These are phyloP conservation scores for Fusarium solani-melongenae DNA, from an alignment of 2,329 filamentous ascomycete species.

Conservation along the genomic window DNA sequence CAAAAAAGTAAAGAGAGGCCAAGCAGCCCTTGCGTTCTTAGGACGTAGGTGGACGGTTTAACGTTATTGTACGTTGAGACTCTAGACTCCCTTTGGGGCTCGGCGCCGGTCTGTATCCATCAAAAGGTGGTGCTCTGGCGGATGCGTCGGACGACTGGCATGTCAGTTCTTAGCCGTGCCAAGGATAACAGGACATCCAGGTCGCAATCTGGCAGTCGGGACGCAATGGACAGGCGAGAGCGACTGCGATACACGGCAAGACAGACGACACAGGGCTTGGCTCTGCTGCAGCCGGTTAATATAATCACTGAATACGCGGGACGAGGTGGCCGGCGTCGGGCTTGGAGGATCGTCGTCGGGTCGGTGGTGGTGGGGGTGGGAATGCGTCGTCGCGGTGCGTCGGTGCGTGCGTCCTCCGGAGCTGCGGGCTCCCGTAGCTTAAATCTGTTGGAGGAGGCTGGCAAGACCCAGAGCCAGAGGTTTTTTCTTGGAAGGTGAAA, in stretches of 20 bases:
- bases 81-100: conserved; percentile 42
- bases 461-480: conserved; percentile 33
- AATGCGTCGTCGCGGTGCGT: conserved; percentile 8
- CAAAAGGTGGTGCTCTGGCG: conserved; percentile 41
- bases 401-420: conserved; percentile 1
- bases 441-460: conserved; percentile 37
- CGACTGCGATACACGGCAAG: neutral
- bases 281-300: conserved; percentile 28
- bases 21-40: conserved; percentile 33
- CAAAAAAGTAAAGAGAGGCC: conserved; percentile 9
- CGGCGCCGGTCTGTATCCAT: conserved; percentile 40
- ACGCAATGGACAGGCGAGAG: conserved; percentile 28
- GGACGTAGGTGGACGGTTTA: conserved; percentile 23
- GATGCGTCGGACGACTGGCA: conserved; percentile 44
- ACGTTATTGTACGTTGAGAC: conserved; percentile 36
- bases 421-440: conserved; percentile 35
- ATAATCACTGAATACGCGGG: conserved; percentile 24
- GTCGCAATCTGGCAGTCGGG: conserved; percentile 18
- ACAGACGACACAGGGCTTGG: conserved; percentile 27
- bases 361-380: conserved; percentile 19
- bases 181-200: conserved; percentile 21
- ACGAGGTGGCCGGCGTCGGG: conserved; percentile 17
- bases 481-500: conserved; percentile 40
- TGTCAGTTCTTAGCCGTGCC: conserved; percentile 36
- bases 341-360: conserved; percentile 26